Base-by-base conservation (phyloP, 805 yeast genomes). In the Brettanomyces sp. region DNA sequence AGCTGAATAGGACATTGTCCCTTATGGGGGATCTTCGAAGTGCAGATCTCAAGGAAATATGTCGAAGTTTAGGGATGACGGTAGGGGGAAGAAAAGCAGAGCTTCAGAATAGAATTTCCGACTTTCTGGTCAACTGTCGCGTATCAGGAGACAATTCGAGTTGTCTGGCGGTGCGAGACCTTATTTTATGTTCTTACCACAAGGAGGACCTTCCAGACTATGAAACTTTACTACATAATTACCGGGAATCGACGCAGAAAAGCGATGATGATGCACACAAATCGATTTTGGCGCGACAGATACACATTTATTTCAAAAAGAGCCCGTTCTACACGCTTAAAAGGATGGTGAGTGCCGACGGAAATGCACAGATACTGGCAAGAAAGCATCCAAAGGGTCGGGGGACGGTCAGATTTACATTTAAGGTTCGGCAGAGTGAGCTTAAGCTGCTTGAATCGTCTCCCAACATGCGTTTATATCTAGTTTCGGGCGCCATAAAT, bases 51-150 rank as follows among this genome's bases (percentile, higher is more conserved):
- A 80, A 80, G 58, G 70, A 65, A 18, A 55, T 82, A 1, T 73
- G 81, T 34, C 67, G 76, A 39, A 55, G 78, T 1, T 55, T 80
- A 14, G 73, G 74, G 2, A 60, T 82, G 18, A 62, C 77, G 2
- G 54, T 66, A 8, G 56, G 71, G 5, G 95, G 93, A 1, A 65
- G 79, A 36, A 87, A 86, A 60, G 71, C 73, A 21, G 82, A 76
- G 33, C 61, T 85, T 12, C 72, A 73, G 45, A 79, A 76, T 34
- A 67, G 88, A 33, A 60, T 86, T 5, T 57, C 65, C 43, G 64
- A 62, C n/a, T 73, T 66, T 52, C 52, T 80, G 35, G 63, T 64
- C 28, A 67, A 64, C 39, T 79, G 79, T 1, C 54, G 57, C 33
- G 32, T 45, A 22, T 54, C 58, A n/a, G 60, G 66, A 21, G 76